These are phyloP conservation scores for Metschnikowia anglica DNA, from an alignment of 805 yeast genomes.

Conservation along the genomic window DNA sequence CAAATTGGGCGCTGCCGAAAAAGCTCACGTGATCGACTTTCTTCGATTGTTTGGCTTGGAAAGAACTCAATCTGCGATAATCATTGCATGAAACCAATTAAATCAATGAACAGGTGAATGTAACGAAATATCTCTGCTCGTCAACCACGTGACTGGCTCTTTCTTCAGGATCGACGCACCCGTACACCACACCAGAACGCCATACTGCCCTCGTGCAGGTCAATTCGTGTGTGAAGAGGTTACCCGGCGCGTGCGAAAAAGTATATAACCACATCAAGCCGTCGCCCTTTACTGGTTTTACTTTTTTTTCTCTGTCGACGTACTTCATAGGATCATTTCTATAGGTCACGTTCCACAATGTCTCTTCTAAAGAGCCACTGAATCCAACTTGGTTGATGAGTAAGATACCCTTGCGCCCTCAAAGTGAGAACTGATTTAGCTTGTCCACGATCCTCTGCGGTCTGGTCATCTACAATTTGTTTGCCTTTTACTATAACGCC, in stretches of 20 bases:
- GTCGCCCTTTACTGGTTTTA: constrained; percentile 21
- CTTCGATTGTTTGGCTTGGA: constrained; percentile 46
- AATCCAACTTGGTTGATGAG: constrained; percentile 99
- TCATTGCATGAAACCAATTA: constrained; percentile 4
- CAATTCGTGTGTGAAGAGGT: constrained; percentile 6
- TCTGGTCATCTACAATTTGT: constrained; percentile 73
- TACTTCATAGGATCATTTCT: constrained; percentile 99
- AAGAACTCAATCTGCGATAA: constrained; percentile 5
- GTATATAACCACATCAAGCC: constrained; percentile 15
- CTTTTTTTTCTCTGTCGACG: constrained; percentile 79
- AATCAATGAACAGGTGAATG: too few species aligned
- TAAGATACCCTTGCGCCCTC: constrained; percentile 84
- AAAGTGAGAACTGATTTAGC: constrained; percentile 78
- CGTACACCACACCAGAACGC: constrained; percentile 6
- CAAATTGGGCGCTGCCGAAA: constrained; percentile 23
- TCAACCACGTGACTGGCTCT: not conserved
- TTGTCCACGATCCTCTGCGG: constrained; percentile 86
- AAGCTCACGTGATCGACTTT: constrained; percentile 38
- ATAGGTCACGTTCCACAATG: constrained; percentile 99
- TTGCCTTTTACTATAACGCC: constrained; percentile 50
- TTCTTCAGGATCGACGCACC: not conserved
- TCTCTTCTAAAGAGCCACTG: constrained; percentile 99
- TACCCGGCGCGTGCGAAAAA: constrained; percentile 12
- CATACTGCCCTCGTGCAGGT: not conserved
- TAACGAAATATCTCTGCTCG: too few species aligned